phyloP scores from a whole-genome alignment of 768 basidiomycete species.

The Royoungia palumana region DNA sequence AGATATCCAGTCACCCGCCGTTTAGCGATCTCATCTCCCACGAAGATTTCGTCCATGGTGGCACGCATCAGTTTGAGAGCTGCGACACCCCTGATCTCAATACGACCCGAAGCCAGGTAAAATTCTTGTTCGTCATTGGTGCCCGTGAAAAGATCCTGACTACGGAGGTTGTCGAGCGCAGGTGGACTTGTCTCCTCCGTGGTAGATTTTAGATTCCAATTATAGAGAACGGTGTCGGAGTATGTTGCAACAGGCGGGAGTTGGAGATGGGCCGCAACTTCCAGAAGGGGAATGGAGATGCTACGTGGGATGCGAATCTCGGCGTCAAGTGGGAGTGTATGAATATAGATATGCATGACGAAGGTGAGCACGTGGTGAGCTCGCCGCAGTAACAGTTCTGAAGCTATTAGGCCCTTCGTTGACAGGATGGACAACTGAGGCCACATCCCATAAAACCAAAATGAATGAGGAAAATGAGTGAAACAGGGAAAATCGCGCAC shows the following conservation, averaged over 20 bases:
- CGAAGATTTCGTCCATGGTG: conserved; percentile 86
- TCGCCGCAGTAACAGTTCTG: conserved; percentile 58
- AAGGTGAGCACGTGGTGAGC: conserved; percentile 73
- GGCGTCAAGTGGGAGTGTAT: conserved; percentile 50
- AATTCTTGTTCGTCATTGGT: conserved; percentile 83
- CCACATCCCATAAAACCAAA: neutral
- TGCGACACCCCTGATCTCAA: conserved; percentile 82
- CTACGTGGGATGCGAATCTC: conserved; percentile 64
- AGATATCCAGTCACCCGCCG: conserved; percentile 67
- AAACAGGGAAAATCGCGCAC: conserved; percentile 33
- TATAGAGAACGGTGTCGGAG: conserved; percentile 89
- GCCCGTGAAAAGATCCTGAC: conserved; percentile 70
- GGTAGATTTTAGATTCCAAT: conserved; percentile 51
- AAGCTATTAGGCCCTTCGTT: conserved; percentile 42
- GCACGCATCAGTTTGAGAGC: conserved; percentile 83
- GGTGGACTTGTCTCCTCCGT: conserved; percentile 29
- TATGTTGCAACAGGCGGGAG: conserved; percentile 89
- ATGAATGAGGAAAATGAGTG: neutral
- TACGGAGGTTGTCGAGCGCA: conserved; percentile 56
- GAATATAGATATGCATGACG: conserved; percentile 76
- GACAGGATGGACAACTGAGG: conserved; percentile 54
- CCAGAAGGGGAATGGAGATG: conserved; percentile 71
- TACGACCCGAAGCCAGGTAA: conserved; percentile 80
- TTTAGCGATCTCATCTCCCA: conserved; percentile 63
- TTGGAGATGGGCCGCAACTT: conserved; percentile 65